Base-by-base conservation (phyloP, 164 flowering plant genomes). In the Nymphaea colorata region DNA sequence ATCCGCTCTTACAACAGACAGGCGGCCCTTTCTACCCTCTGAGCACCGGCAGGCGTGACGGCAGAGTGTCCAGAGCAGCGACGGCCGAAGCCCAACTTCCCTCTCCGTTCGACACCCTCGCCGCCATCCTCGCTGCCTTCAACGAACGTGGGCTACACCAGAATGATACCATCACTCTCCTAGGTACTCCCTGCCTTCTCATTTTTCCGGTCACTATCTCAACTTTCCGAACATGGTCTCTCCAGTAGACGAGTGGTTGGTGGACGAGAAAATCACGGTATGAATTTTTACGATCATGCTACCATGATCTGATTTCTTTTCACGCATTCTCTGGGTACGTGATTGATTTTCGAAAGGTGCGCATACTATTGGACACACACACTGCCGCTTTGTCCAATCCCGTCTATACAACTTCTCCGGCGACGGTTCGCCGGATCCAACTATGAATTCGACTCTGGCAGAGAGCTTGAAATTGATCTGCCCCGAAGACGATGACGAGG, bases 21-120 rank as follows among this genome's bases (percentile, higher is more conserved):
- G 91, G 89, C 41, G 89, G 89, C 41, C 87, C 86, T 47, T 84
- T 76, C 75, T 87, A 85, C 67, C 85, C 86, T 61, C 70, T 87
- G 64, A 41, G 8, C 43, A 85, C 88, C 16, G 86, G 90, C 6
- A 76, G 87, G 77, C 75, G 76, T 72, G 92, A 87, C 73, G 75
- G 87, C 55, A 16, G 6, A 10, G 12, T 15, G 7, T 43, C 83
- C 60, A 82, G 25, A 64, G 17, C 59, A 0, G 75, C 76, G 3
- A 45, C 60, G 4, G 85, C 85, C 7, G 51, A 69, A 3, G 4
- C 36, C 6, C 83, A 81, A 67, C 81, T 87, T 68, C 87, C 86
- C 51, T 70, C 77, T 45, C 88, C 86, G 8, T 45, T 65, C 25
- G 80, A 75, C 16, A 71, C 77, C 66, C 73, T 82, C 4, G 6